Evolutionary conservation across 805 yeast genomes (phyloP).

Genomic region (Hanseniaspora nectarophila): DNA sequence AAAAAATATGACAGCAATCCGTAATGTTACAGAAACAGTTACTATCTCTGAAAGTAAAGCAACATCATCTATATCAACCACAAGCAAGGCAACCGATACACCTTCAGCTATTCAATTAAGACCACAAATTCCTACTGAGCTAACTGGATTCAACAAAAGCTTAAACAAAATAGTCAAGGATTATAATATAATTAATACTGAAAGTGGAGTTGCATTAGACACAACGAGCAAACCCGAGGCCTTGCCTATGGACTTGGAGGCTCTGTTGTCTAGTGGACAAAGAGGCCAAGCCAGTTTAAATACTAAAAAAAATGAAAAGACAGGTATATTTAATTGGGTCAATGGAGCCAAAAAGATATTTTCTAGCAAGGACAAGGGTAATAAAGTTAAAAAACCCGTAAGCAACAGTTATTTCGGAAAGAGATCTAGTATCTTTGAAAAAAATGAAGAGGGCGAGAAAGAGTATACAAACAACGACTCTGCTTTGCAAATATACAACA

Average conservation of each 20-base stretch:
- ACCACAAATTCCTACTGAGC: neutral
- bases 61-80: no score
- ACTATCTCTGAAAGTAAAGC: neutral
- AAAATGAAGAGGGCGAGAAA: neutral
- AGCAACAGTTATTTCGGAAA: neutral
- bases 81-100: no score
- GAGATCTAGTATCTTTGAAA: neutral
- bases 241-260: neutral
- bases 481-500: neutral
- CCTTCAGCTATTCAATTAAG: neutral
- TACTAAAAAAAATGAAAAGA: neutral
- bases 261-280: neutral
- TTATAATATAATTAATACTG: neutral
- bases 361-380: neutral
- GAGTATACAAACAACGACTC: constrained; percentile 4
- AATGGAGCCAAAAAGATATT: neutral
- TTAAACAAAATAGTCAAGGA: neutral
- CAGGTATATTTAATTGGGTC: neutral
- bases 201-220: neutral
- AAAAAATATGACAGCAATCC: neutral
- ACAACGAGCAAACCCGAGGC: neutral
- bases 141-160: neutral
- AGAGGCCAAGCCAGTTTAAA: neutral
- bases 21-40: neutral
- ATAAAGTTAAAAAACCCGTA: neutral